phyloP scores from a whole-genome alignment of 192 early-diverging fungal genomes.

The Backusella westeae region DNA sequence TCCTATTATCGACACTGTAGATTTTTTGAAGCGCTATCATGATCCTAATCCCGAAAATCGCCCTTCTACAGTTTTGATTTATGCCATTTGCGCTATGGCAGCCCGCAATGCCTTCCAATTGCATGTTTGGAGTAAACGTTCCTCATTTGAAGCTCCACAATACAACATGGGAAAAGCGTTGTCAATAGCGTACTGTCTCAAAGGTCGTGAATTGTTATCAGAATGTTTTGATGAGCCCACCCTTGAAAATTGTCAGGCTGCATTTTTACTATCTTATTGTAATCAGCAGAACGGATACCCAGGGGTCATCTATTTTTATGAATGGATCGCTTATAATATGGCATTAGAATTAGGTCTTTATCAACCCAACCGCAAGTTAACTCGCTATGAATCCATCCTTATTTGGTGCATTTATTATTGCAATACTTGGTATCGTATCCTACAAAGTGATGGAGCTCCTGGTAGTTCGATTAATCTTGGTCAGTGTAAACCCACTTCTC shows the following conservation, averaged over 20 bases:
- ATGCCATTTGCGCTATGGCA: constrained; percentile 37
- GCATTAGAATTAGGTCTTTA: constrained; percentile 36
- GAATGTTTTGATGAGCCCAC: constrained; percentile 39
- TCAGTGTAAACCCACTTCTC: constrained; percentile 13
- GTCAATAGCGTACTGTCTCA: constrained; percentile 29
- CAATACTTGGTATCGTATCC: constrained; percentile 31
- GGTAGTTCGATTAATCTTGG: background rate
- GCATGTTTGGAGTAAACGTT: constrained; percentile 34
- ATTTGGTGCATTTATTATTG: constrained; percentile 37
- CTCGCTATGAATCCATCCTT: constrained; percentile 25
- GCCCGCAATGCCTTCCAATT: constrained; percentile 39
- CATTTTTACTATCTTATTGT: constrained; percentile 36
- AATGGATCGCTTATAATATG: constrained; percentile 40
- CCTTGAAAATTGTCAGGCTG: constrained; percentile 33
- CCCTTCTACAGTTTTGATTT: constrained; percentile 25
- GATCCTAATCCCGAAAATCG: constrained; percentile 17
- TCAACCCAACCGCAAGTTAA: constrained; percentile 11
- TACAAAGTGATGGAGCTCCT: constrained; percentile 19
- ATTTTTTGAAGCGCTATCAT: constrained; percentile 22
- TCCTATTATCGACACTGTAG: constrained; percentile 24
- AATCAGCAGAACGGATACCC: constrained; percentile 36
- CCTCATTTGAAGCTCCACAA: constrained; percentile 23
- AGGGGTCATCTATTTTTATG: constrained; percentile 34
- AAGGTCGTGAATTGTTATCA: constrained; percentile 31
- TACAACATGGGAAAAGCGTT: constrained; percentile 40